Conservation (phyloP, 2,329 filamentous ascomycete species). For the Elsinoe arachidis region DNA sequence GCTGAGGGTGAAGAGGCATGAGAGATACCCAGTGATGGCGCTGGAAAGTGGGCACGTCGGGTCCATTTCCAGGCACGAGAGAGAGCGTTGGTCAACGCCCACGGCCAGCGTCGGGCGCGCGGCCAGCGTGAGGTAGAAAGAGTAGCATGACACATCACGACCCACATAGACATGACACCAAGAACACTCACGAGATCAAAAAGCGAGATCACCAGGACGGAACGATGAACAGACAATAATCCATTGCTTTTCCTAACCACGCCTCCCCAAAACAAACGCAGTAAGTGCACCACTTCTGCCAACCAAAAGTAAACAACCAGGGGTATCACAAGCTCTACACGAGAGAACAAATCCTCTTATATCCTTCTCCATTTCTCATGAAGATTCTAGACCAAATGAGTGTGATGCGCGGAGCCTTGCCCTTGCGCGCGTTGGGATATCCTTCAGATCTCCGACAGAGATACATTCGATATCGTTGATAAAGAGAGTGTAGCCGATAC, state of each 20-base stretch:
- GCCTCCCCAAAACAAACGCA: neutral
- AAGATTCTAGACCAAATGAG: neutral
- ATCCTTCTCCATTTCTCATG: neutral
- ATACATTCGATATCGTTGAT: too few relatives aligned
- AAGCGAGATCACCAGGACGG: neutral
- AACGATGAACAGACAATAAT: neutral
- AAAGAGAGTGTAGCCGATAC: too few relatives aligned
- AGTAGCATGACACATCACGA: neutral
- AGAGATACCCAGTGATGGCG: neutral
- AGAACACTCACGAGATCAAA: neutral
- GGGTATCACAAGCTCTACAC: constrained; percentile 2
- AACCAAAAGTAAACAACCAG: neutral
- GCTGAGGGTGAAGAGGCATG: neutral
- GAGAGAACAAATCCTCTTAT: neutral
- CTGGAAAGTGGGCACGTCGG: too few relatives aligned
- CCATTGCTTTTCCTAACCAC: constrained; percentile 9
- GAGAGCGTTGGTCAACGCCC: too few relatives aligned
- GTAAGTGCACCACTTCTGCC: constrained; percentile 5
- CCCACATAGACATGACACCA: neutral
- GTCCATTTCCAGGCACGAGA: too few relatives aligned
- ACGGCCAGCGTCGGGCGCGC: too few relatives aligned
- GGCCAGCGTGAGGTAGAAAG: neutral
- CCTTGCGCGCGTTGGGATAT: constrained; percentile 6
- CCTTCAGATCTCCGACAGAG: neutral
- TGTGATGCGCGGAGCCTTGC: constrained; percentile 7